Base-by-base conservation (phyloP, 257 asterid species). In the Leonotis leonurus region DNA sequence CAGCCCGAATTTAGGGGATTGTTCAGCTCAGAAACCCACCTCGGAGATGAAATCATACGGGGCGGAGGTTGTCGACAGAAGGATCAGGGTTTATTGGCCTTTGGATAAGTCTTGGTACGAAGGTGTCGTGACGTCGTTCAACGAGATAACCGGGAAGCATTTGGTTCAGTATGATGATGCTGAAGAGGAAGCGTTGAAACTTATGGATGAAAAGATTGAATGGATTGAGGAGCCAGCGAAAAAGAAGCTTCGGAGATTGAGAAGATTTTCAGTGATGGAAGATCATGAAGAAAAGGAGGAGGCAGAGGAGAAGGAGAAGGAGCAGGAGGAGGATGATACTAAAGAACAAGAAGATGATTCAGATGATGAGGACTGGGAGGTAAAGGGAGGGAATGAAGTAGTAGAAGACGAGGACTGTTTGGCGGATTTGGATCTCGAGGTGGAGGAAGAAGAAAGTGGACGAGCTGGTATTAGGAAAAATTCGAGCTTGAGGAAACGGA, bases 61-160 rank as follows among this genome's bases (percentile, higher is more conserved):
- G 0, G 51, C 64, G 17, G 97, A 85, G 78, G 89, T 81, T 45
- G 84, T 83, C 44, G 86, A 74, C 37, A 75, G 67, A 62, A 81
- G 85, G 68, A 40, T 86, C 33, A 89, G 53, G 74, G 82, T 92
- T 58, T 89, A 75, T 65, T 86, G 99, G 93, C 96, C 97, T 25
- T 70, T 89, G 72, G 96, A 92, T 77, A 75, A 83, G 69, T 54
- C 69, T 30, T 89, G 97, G 99, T 89, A 83, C 65, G 89, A 81
- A 65, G 99, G 99, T 4, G 59, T 41, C 44, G 95, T 92, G 22
- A 80, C 72, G 48, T 85, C 83, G 44, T 86, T 83, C n/a, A 94
- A 92, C 64, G 68, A 64, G 63, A 8, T 64, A 45, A 80, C 89
- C 5, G 97, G 95, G 11, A 82, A 85, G 78, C 99, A 92, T 83